Evolutionary conservation across 441 rosid species (phyloP).

Genomic region (Kokia cookei): DNA sequence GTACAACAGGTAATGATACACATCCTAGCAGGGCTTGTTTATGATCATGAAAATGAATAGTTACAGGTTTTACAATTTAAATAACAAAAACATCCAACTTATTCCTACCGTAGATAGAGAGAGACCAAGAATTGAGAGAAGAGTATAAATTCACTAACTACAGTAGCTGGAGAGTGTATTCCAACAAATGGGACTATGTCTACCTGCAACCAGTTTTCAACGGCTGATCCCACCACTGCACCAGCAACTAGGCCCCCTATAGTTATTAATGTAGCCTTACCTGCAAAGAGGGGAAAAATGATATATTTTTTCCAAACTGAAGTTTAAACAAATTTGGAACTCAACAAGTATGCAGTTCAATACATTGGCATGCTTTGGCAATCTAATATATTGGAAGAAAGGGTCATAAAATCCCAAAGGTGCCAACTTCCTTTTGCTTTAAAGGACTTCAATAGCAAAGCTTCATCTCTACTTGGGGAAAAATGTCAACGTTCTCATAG

Average conservation of each 20-base stretch:
- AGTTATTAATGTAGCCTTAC: slow-evolving; percentile 75
- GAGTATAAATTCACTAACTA: slow-evolving; percentile 81
- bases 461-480: neutral
- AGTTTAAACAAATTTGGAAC: neutral
- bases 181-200: slow-evolving; percentile 89
- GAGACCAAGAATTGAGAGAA: slow-evolving; percentile 85
- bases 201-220: slow-evolving; percentile 90
- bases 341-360: neutral
- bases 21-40: slow-evolving; percentile 33
- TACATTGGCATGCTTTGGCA: too few relatives aligned
- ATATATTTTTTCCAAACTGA: neutral
- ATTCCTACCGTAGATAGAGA: slow-evolving; percentile 59
- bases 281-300: slow-evolving; percentile 28
- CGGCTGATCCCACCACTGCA: slow-evolving; percentile 84
- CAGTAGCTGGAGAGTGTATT: slow-evolving; percentile 76
- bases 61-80: slow-evolving; percentile 22
- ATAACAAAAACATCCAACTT: slow-evolving; percentile 12
- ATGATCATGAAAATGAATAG: slow-evolving; percentile 42
- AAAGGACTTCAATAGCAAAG: neutral
- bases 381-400: neutral
- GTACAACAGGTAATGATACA: slow-evolving; percentile 45
- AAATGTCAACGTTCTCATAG: neutral
- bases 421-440: neutral
- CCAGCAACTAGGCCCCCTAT: slow-evolving; percentile 88
- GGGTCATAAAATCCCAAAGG: neutral